These are phyloP conservation scores for Thraustotheca clavata DNA, from an alignment of 352 stramenopile genomes.

Conservation along the genomic window DNA sequence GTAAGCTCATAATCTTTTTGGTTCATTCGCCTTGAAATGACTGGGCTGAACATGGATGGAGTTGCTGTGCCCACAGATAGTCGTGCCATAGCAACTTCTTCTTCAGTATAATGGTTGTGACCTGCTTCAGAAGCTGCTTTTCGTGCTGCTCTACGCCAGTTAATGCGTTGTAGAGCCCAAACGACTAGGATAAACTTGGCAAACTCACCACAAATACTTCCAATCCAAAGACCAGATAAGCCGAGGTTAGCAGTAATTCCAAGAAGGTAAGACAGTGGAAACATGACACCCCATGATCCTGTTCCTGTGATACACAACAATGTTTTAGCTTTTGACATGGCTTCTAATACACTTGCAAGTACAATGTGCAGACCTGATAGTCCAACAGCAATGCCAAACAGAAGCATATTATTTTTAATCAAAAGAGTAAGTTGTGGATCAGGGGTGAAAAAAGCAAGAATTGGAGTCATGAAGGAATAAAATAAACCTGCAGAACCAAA, in stretches of 20 bases:
- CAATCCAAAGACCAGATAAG: conserved; percentile 12
- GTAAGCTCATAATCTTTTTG: neutral
- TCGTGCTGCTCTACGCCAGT: conserved; percentile 55
- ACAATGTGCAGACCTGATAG: conserved; percentile 19
- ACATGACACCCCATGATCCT: conserved; percentile 15
- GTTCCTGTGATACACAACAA: conserved; percentile 17
- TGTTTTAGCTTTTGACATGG: conserved; percentile 19
- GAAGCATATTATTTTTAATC: neutral
- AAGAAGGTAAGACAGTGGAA: conserved; percentile 6
- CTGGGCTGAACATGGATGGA: conserved; percentile 15
- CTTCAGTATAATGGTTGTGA: conserved; percentile 23
- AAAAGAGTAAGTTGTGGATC: neutral
- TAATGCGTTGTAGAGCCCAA: conserved; percentile 37
- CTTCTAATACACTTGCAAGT: conserved; percentile 11
- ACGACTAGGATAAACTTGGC: conserved; percentile 17
- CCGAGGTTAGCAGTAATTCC: neutral
- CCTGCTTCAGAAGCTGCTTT: conserved; percentile 47
- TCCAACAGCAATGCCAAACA: conserved; percentile 11
- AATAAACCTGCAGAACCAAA: conserved; percentile 15
- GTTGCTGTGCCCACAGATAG: conserved; percentile 5
- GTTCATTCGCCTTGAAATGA: conserved; percentile 6
- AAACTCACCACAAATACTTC: conserved; percentile 10
- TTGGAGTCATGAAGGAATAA: conserved; percentile 3
- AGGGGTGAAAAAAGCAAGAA: conserved; percentile 19
- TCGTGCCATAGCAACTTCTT: conserved; percentile 2